phyloP scores from a whole-genome alignment of 495 filamentous ascomycete species.

The Aspergillus olivimuriae region DNA sequence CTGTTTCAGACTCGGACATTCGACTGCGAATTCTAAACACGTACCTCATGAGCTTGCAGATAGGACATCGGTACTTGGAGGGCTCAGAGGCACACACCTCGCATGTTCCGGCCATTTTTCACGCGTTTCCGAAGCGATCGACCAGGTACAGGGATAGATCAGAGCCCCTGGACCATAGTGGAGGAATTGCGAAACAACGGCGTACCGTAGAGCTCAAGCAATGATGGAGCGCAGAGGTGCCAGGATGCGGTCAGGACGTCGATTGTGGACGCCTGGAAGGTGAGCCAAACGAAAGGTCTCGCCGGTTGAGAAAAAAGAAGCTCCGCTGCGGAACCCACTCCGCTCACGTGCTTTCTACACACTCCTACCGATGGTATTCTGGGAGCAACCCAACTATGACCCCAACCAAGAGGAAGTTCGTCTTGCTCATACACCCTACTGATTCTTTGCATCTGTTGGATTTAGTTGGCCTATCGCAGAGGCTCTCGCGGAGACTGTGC shows the following conservation, averaged over 20 bases:
- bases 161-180: constrained; percentile 6
- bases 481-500: too few relatives aligned
- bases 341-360: not conserved
- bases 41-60: constrained; percentile 58
- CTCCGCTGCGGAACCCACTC: not conserved
- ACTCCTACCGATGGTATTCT: too few relatives aligned
- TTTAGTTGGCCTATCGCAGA: too few relatives aligned
- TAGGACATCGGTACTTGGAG: constrained; percentile 61
- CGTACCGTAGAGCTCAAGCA: constrained; percentile 1
- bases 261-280: not conserved
- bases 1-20: too few relatives aligned
- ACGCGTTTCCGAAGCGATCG: not conserved
- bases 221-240: not conserved
- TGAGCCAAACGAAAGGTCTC: not conserved
- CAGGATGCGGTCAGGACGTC: not conserved
- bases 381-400: too few relatives aligned
- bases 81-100: constrained; percentile 51
- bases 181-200: constrained; percentile 1
- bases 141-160: constrained; percentile 5
- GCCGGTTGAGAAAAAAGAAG: not conserved
- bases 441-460: too few relatives aligned
- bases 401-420: too few relatives aligned
- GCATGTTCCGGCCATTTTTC: constrained; percentile 37
- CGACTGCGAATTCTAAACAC: too few relatives aligned
- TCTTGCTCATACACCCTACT: too few relatives aligned